These are phyloP conservation scores for Barnettozyma sucrosica DNA, from an alignment of 805 yeast genomes.

Conservation along the genomic window DNA sequence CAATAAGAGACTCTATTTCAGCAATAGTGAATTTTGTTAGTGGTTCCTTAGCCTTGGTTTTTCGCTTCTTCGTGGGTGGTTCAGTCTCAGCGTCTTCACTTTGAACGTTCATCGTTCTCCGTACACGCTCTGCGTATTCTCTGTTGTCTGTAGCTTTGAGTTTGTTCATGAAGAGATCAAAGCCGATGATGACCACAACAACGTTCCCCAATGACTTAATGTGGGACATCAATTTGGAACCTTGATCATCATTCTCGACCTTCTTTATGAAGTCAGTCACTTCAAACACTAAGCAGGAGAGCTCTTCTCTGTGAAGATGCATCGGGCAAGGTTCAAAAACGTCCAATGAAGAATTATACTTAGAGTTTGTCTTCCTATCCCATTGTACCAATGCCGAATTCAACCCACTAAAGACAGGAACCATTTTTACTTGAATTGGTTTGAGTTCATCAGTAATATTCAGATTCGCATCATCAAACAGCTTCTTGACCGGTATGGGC, in stretches of 20 bases:
- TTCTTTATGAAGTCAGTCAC: conserved; percentile 39
- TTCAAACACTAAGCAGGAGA: conserved; percentile 38
- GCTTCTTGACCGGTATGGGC: conserved; percentile 27
- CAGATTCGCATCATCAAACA: conserved; percentile 23
- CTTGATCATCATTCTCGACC: conserved; percentile 23
- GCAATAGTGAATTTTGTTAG: conserved; percentile 6
- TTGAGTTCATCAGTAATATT: conserved; percentile 22
- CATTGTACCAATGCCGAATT: conserved; percentile 34
- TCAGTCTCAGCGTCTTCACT: background rate
- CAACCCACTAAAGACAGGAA: background rate
- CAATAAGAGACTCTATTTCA: conserved; percentile 36
- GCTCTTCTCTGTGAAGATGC: conserved; percentile 37
- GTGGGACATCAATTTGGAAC: background rate
- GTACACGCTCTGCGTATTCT: conserved; percentile 35
- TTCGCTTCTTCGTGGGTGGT: conserved; percentile 2
- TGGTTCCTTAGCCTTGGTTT: conserved; percentile 5
- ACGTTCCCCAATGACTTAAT: conserved; percentile 20
- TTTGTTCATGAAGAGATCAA: conserved; percentile 39
- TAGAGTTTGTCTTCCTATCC: conserved; percentile 43
- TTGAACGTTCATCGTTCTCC: conserved; percentile 21
- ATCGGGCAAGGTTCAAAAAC: conserved; percentile 48
- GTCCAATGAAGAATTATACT: conserved; percentile 43
- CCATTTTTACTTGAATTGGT: conserved; percentile 31
- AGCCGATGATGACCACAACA: conserved; percentile 43
- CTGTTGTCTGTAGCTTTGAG: conserved; percentile 42